phyloP scores from a whole-genome alignment of 257 asterid species.

The Cynanchum wilfordii region DNA sequence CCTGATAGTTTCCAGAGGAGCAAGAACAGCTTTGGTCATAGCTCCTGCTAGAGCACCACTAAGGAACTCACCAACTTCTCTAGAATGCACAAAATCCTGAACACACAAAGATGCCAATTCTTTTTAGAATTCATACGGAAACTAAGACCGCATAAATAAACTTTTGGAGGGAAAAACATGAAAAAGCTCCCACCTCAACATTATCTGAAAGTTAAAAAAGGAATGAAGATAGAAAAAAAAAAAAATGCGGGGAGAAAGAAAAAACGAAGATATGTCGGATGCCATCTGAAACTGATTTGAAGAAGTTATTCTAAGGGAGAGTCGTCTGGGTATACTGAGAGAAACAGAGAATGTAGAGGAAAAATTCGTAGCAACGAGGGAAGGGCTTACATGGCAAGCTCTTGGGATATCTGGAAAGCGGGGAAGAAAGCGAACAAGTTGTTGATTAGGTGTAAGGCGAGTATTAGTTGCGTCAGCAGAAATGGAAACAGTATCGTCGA shows the following conservation, averaged over 20 bases:
- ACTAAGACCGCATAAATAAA: not conserved
- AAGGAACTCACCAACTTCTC: conserved; percentile 87
- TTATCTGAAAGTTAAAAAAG: not conserved
- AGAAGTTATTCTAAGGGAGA: not conserved
- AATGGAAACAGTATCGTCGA: not conserved
- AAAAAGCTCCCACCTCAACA: no score
- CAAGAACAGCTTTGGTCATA: conserved; percentile 94
- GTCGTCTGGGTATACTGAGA: not conserved
- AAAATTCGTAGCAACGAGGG: not conserved
- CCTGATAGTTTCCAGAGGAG: conserved; percentile 99
- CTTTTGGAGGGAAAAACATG: not conserved
- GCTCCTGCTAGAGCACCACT: conserved; percentile 98
- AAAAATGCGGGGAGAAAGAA: no score
- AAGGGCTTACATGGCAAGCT: conserved; percentile 1
- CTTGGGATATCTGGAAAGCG: conserved; percentile 2
- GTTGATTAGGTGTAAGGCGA: not conserved
- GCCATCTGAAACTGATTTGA: not conserved
- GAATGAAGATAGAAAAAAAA: not conserved
- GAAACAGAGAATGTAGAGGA: no score
- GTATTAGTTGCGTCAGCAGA: not conserved
- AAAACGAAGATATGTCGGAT: not conserved
- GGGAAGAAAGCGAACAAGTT: not conserved
- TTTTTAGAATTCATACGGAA: not conserved
- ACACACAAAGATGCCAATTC: not conserved
- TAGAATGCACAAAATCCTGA: conserved; percentile 53